phyloP scores from a whole-genome alignment of 345 rosid species.

The Gossypium turneri region DNA sequence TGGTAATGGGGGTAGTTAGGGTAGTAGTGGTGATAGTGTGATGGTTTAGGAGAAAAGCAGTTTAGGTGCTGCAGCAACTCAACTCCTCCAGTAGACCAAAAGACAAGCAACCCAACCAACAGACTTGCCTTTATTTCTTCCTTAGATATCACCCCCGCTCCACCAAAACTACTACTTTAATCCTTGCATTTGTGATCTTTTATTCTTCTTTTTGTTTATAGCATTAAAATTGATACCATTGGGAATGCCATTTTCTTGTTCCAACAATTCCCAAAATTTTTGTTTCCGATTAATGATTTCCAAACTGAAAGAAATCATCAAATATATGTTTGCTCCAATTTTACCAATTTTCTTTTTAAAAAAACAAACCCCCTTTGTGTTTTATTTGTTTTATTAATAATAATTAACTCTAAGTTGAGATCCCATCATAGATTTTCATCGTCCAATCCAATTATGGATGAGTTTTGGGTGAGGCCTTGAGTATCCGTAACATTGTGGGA shows the following conservation, averaged over 20 bases:
- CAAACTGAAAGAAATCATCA: too few relatives aligned
- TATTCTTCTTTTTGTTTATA: too few relatives aligned
- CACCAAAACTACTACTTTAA: too few relatives aligned
- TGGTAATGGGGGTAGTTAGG: not conserved
- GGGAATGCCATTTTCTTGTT: too few relatives aligned
- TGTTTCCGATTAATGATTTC: too few relatives aligned
- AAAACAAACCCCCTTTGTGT: not conserved
- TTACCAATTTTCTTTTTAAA: not conserved
- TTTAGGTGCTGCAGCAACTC: not conserved
- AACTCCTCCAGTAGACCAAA: not conserved
- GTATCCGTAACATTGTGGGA: not conserved
- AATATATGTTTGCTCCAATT: not conserved
- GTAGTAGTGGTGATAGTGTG: slow-evolving; percentile 6
- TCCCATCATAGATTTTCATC: not conserved
- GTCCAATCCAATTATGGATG: not conserved
- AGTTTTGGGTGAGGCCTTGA: not conserved
- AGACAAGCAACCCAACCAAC: not conserved
- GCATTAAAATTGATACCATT: too few relatives aligned
- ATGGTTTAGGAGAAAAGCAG: slow-evolving; percentile 6
- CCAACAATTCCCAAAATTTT: too few relatives aligned
- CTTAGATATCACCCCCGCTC: not conserved
- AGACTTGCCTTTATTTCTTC: not conserved
- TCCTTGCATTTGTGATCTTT: too few relatives aligned
- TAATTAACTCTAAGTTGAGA: not conserved
- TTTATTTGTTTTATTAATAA: not conserved